Conservation (phyloP, 106 monocot genomes). For the Narthecium ossifragum region DNA sequence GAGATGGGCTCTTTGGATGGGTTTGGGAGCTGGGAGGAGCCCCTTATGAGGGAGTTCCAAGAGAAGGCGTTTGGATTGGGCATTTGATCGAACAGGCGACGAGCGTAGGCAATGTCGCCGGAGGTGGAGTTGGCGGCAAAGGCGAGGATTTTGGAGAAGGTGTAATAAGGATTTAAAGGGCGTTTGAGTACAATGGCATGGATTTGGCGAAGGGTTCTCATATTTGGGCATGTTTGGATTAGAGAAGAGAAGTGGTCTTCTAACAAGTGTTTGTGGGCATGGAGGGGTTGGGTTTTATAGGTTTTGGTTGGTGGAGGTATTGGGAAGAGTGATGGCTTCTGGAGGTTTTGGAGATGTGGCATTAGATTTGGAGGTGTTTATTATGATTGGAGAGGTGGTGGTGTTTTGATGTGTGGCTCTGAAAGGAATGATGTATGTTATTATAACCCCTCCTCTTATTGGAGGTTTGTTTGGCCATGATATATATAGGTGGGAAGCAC, state of each 20-base stretch:
- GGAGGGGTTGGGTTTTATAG: background rate
- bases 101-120: slow-evolving; percentile 56
- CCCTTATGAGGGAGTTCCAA: slow-evolving; percentile 72
- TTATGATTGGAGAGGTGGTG: too few species aligned
- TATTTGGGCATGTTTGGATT: slow-evolving; percentile 54
- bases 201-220: slow-evolving; percentile 55
- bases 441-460: too few species aligned
- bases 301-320: background rate
- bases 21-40: slow-evolving; percentile 22
- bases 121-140: slow-evolving; percentile 36
- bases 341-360: too few species aligned
- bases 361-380: too few species aligned
- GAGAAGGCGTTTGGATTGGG: slow-evolving; percentile 63
- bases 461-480: too few species aligned
- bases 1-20: slow-evolving; percentile 46
- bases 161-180: slow-evolving; percentile 18
- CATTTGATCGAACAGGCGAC: slow-evolving; percentile 58
- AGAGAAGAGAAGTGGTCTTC: slow-evolving; percentile 39
- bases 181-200: slow-evolving; percentile 54
- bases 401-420: too few species aligned
- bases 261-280: background rate
- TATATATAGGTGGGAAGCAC: too few species aligned
- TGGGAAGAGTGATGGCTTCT: too few species aligned
- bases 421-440: too few species aligned
- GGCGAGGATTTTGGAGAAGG: slow-evolving; percentile 56